Evolutionary conservation across 2,329 filamentous ascomycete genomes (phyloP), one percentile per base, ranked within the genome.

Genomic region (Peltaster fructicola): DNA sequence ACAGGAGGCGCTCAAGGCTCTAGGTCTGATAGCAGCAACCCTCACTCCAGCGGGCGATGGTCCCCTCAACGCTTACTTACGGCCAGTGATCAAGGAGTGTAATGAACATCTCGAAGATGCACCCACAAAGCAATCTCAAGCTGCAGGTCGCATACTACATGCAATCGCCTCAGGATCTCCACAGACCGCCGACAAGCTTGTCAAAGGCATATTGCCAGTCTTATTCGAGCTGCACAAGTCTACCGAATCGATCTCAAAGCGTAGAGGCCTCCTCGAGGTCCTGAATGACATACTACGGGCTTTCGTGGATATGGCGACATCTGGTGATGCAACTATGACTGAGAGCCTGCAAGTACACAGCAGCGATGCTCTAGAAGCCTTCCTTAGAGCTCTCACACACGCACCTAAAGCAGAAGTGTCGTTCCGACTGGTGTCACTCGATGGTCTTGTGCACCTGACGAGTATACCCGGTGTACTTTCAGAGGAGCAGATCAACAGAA

Each of bases 41-140:
- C 50, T 77, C 6, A 65, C 66, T 11, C 26, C 54, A 48, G 37
- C 51, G 48, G 32, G 56, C 39, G 39, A 54, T 57, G 44, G 59
- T 45, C 34, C 63, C 47, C 43, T 61, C 3, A 54, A 53, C 26
- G 50, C 55, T 15, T 76, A 67, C 41, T 47, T 76, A 13, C 59
- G 60, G 22, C 64, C 68, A 2, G 61, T 75, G 30, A 63, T 63
- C 22, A 70, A 71, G 37, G 72, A 76, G 47, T 74, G 70, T 41
- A 68, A 72, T 31, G 67, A 75, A 32, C 68, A 74, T 38, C 53
- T 76, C 4, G 66, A 69, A 37, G 70, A 76, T 40, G 71, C 72
- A 5, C 69, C 71, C 21, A 71, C 70, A 4, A 74, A 74, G 41
- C 68, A 76, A 40, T 73, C 71, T 3, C 66, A 67, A 38, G 68